These are phyloP conservation scores for Astragalus membranaceus DNA, from an alignment of 306 rosid genomes.

Conservation along the genomic window DNA sequence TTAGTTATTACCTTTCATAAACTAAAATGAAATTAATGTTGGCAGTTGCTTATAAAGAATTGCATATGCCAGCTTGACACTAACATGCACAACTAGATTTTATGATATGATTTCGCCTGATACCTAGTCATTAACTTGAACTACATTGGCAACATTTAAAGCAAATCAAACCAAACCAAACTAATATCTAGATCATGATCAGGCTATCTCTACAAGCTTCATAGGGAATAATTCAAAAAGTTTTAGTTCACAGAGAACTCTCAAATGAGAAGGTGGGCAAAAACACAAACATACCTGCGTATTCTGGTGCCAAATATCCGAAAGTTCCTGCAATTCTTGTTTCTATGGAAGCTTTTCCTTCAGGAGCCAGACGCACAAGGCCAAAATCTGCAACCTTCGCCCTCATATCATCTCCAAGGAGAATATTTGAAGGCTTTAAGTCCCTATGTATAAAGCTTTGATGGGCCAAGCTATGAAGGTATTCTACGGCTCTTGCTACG, in stretches of 20 bases:
- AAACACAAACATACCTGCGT: constrained; percentile 51
- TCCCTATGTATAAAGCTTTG: constrained; percentile 84
- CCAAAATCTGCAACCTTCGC: constrained; percentile 89
- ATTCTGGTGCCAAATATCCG: constrained; percentile 84
- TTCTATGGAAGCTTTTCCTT: constrained; percentile 76
- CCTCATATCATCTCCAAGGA: constrained; percentile 89
- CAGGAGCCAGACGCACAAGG: constrained; percentile 81
- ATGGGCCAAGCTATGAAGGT: constrained; percentile 79
- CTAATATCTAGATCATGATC: not conserved
- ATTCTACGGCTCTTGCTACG: constrained; percentile 87
- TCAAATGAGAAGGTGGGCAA: not conserved
- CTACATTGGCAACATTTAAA: not conserved
- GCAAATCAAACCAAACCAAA: not conserved
- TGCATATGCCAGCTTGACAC: not conserved
- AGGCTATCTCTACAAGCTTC: not conserved
- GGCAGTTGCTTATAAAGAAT: not conserved
- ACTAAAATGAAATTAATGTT: not conserved
- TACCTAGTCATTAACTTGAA: not conserved
- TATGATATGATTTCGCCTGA: not conserved
- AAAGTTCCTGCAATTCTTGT: constrained; percentile 85
- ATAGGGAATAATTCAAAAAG: not conserved
- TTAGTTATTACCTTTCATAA: not conserved
- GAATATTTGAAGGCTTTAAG: constrained; percentile 85
- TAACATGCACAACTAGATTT: not conserved
- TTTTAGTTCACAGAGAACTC: not conserved